Conservation (phyloP, 345 rosid species). For the Theobroma cacao region DNA sequence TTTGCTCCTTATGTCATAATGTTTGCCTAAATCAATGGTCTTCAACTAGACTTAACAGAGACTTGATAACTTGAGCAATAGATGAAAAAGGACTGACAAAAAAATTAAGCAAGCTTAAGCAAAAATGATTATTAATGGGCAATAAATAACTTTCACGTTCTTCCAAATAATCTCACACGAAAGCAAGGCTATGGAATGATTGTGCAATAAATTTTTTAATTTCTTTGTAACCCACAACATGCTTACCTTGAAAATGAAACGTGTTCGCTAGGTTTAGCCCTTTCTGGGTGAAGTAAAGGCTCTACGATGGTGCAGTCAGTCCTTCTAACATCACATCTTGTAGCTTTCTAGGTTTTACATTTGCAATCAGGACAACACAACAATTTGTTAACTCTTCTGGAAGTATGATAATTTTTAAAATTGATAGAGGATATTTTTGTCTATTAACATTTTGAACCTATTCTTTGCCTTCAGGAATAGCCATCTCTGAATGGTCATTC, state of each 20-base stretch:
- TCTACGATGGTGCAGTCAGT: constrained; percentile 78
- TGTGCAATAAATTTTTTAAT: constrained; percentile 4
- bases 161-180: neutral
- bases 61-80: neutral
- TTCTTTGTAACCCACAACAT: neutral
- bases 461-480: too few relatives aligned
- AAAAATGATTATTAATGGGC: neutral
- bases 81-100: neutral
- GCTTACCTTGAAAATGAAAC: constrained; percentile 75
- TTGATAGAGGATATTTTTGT: too few relatives aligned
- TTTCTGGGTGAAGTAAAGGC: constrained; percentile 85
- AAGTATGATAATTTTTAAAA: too few relatives aligned
- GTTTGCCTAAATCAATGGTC: neutral
- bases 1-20: neutral
- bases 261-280: constrained; percentile 70
- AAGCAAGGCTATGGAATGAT: neutral
- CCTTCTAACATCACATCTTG: constrained; percentile 89
- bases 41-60: neutral
- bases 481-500: too few relatives aligned
- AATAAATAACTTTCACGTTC: neutral
- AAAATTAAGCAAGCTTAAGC: neutral
- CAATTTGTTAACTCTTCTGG: too few relatives aligned
- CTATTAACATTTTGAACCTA: too few relatives aligned
- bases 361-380: constrained; percentile 69
- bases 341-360: constrained; percentile 94